Evolutionary conservation across 768 basidiomycete genomes (phyloP).

Genomic region (Sarcodon sp.): DNA sequence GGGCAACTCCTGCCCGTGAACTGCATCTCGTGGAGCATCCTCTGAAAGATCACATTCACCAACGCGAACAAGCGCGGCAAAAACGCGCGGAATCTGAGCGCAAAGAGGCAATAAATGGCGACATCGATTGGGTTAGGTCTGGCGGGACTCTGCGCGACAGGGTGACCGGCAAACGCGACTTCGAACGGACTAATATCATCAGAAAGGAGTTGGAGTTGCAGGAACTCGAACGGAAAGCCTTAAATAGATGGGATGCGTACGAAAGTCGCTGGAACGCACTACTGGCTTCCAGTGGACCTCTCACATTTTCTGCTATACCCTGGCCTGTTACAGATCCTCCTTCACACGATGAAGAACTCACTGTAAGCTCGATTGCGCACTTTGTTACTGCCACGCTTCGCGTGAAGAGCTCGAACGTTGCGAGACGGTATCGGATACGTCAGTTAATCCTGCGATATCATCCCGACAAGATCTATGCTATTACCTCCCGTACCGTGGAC

Average conservation of each 20-base stretch:
- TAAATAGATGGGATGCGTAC: slow-evolving; percentile 37
- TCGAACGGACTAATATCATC: slow-evolving; percentile 33
- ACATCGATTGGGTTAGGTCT: slow-evolving; percentile 47
- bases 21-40: neutral
- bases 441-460: slow-evolving; percentile 55
- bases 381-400: slow-evolving; percentile 37
- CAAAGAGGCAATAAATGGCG: slow-evolving; percentile 31
- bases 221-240: slow-evolving; percentile 25
- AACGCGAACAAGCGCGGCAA: slow-evolving; percentile 8
- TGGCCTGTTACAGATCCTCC: slow-evolving; percentile 35
- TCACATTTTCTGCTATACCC: slow-evolving; percentile 42
- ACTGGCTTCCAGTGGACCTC: slow-evolving; percentile 11
- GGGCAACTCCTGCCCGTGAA: neutral
- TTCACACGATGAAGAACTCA: slow-evolving; percentile 20
- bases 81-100: slow-evolving; percentile 20
- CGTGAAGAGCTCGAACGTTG: slow-evolving; percentile 26
- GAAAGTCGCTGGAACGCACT: slow-evolving; percentile 37
- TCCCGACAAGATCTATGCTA: slow-evolving; percentile 43
- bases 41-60: neutral
- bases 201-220: slow-evolving; percentile 31
- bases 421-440: slow-evolving; percentile 35
- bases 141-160: slow-evolving; percentile 41
- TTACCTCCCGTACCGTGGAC: slow-evolving; percentile 28
- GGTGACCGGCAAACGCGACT: slow-evolving; percentile 32
- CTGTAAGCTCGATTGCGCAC: slow-evolving; percentile 24